Evolutionary conservation across 495 filamentous ascomycete genomes (phyloP).

Genomic region (Xylaria bambusicola): DNA sequence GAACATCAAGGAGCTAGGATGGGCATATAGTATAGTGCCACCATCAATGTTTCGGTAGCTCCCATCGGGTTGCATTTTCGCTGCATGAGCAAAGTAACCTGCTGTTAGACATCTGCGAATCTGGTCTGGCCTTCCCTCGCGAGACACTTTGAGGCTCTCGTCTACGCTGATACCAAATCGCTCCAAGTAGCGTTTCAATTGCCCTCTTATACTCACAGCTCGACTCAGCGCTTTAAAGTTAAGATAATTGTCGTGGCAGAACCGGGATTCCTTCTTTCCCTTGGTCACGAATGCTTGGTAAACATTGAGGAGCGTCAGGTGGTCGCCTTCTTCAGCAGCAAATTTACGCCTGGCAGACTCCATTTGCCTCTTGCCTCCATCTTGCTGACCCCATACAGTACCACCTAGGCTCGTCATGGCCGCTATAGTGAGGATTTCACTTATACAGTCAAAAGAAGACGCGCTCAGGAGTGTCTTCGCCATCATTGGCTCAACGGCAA

Average conservation of each 20-base stretch:
- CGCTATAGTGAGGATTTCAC: slow-evolving; percentile 87
- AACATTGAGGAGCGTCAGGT: slow-evolving; percentile 90
- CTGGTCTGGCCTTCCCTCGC: slow-evolving; percentile 59
- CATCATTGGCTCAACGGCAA: slow-evolving; percentile 96
- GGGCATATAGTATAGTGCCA: slow-evolving; percentile 73
- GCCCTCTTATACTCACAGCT: slow-evolving; percentile 82
- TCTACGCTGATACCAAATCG: slow-evolving; percentile 75
- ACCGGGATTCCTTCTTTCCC: slow-evolving; percentile 80
- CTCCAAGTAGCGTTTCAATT: slow-evolving; percentile 85
- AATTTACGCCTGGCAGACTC: slow-evolving; percentile 81
- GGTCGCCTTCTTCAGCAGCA: slow-evolving; percentile 91
- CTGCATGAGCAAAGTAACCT: slow-evolving; percentile 94
- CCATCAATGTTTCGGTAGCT: slow-evolving; percentile 82
- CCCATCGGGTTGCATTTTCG: slow-evolving; percentile 93
- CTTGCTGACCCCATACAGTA: slow-evolving; percentile 77
- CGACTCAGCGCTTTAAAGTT: slow-evolving; percentile 82
- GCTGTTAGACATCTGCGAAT: slow-evolving; percentile 85
- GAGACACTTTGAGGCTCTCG: slow-evolving; percentile 47
- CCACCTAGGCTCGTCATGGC: slow-evolving; percentile 91
- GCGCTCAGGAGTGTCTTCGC: slow-evolving; percentile 85
- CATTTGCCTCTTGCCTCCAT: slow-evolving; percentile 69
- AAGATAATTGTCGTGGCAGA: slow-evolving; percentile 82
- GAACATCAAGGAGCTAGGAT: slow-evolving; percentile 94
- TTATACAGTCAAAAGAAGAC: slow-evolving; percentile 71
- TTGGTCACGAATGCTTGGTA: slow-evolving; percentile 89